These are phyloP conservation scores for Cordyceps farinosa DNA, from an alignment of 2,329 filamentous ascomycete species.

Conservation along the genomic window DNA sequence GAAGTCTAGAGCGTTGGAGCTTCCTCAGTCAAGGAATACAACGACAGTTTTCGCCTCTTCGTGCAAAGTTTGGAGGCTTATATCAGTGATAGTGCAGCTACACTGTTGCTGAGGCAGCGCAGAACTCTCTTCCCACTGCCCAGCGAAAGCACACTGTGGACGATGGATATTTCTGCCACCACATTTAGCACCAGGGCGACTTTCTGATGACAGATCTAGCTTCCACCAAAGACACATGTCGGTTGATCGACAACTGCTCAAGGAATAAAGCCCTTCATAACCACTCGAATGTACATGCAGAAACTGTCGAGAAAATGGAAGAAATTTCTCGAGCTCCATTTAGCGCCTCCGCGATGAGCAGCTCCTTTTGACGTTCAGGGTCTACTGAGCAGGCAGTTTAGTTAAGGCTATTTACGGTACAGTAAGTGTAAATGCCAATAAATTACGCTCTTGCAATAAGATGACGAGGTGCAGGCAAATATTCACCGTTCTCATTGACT, in stretches of 20 bases:
- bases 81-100: conserved; percentile 2
- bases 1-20: no score
- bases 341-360: background rate
- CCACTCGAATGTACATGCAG: background rate
- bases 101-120: background rate
- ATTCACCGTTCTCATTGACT: background rate
- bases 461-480: background rate
- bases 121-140: conserved; percentile 2
- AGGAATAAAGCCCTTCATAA: background rate
- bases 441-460: background rate
- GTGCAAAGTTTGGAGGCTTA: conserved; percentile 10
- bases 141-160: conserved; percentile 6
- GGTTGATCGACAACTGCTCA: background rate
- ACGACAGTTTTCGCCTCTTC: no score
- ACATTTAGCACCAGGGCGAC: background rate
- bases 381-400: background rate
- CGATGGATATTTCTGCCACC: conserved; percentile 1
- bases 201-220: background rate
- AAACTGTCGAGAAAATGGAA: background rate
- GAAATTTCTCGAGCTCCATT: background rate
- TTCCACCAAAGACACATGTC: background rate
- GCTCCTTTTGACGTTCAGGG: background rate
- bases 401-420: no score
- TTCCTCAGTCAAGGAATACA: no score
- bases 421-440: background rate